A percentile compares a stretch with the other conserved stretches of the same genome.
phyloP scores from a whole-genome alignment of 495 filamentous ascomycete genomes.

The Lindgomyces ingoldianus region DNA sequence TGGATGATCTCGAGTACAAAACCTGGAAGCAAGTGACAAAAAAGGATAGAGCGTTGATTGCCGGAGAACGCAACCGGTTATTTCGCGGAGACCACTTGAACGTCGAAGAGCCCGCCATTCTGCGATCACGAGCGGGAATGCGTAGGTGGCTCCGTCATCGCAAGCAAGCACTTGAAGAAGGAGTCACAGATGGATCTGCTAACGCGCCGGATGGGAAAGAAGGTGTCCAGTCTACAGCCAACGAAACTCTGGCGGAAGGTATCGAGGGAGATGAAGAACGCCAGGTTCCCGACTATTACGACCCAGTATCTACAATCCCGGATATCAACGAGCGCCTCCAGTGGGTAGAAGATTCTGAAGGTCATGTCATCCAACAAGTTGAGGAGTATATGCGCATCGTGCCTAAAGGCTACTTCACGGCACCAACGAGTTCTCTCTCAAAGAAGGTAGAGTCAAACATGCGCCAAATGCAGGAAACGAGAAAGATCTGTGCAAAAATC shows the following conservation, averaged over 20 bases:
- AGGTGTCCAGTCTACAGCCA: constrained; percentile 50
- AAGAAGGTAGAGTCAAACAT: constrained; percentile 86
- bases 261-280: constrained; percentile 83
- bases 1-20: constrained; percentile 88
- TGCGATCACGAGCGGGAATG: constrained; percentile 77
- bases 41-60: constrained; percentile 86
- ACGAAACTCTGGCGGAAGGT: constrained; percentile 82
- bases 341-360: constrained; percentile 86
- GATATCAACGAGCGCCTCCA: constrained; percentile 72
- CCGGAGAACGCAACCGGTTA: constrained; percentile 75
- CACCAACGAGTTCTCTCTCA: constrained; percentile 76
- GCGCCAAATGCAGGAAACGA: constrained; percentile 92
- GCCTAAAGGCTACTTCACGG: constrained; percentile 70
- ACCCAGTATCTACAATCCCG: constrained; percentile 80
- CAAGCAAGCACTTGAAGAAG: constrained; percentile 58
- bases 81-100: constrained; percentile 85
- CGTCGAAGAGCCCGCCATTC: constrained; percentile 79
- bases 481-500: constrained; percentile 94
- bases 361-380: constrained; percentile 79
- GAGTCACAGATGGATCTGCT: constrained; percentile 45
- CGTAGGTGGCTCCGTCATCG: constrained; percentile 76
- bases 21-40: constrained; percentile 99
- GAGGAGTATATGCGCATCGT: constrained; percentile 79
- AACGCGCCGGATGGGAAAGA: constrained; percentile 51
- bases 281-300: constrained; percentile 89